Percentiles rank a stretch among this genome's conserved stretches.
Conservation (phyloP, 2,329 filamentous ascomycete species). For the Aureobasidium sp. region DNA sequence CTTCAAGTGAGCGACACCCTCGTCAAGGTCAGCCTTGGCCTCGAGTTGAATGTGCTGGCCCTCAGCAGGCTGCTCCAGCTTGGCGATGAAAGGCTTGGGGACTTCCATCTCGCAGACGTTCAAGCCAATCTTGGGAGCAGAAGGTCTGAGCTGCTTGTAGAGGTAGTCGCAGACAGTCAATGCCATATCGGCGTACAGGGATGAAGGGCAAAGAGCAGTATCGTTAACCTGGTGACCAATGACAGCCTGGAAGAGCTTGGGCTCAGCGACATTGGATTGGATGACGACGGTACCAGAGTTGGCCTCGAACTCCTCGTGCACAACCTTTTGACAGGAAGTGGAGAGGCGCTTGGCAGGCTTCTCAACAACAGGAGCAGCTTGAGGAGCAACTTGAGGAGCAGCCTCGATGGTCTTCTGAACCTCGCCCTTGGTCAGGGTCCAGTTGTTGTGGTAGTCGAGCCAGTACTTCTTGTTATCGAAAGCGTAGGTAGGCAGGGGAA, state of each 20-base stretch:
- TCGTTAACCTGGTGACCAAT: slow-evolving; percentile 63
- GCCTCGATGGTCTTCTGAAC: slow-evolving; percentile 34
- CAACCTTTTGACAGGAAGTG: slow-evolving; percentile 59
- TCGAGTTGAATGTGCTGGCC: slow-evolving; percentile 57
- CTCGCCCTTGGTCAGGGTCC: slow-evolving; percentile 61
- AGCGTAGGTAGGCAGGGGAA: slow-evolving; percentile 61
- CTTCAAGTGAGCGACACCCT: slow-evolving; percentile 48
- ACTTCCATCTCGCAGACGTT: slow-evolving; percentile 64
- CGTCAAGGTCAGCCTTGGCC: slow-evolving; percentile 52
- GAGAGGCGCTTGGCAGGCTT: slow-evolving; percentile 49
- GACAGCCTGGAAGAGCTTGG: slow-evolving; percentile 56
- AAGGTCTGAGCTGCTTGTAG: slow-evolving; percentile 56
- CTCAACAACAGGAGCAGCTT: slow-evolving; percentile 33
- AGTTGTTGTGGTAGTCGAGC: slow-evolving; percentile 66
- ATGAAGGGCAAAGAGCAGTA: slow-evolving; percentile 58
- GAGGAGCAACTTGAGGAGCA: slow-evolving; percentile 27
- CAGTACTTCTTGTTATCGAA: slow-evolving; percentile 69
- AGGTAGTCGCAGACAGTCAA: slow-evolving; percentile 61
- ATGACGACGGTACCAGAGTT: slow-evolving; percentile 55
- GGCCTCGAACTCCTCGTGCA: slow-evolving; percentile 56
- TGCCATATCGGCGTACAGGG: slow-evolving; percentile 57
- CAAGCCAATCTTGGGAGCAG: slow-evolving; percentile 49
- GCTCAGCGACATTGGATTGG: slow-evolving; percentile 59
- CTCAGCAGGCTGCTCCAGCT: slow-evolving; percentile 40
- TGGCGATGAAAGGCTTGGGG: slow-evolving; percentile 60